Evolutionary conservation across 768 basidiomycete species (phyloP).

Genomic region (Leccinum boreale): DNA sequence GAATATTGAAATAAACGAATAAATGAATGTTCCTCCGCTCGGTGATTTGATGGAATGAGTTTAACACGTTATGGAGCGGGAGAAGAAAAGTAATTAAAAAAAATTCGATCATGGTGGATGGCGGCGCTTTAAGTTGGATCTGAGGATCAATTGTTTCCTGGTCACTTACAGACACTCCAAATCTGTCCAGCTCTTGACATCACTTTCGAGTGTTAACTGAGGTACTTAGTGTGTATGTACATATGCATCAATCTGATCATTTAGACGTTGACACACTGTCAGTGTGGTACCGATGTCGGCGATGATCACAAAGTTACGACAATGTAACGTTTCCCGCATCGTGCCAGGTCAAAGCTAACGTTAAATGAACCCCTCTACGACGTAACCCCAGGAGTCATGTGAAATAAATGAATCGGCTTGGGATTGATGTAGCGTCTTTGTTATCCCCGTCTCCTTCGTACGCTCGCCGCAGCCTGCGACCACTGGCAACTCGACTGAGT

Average conservation of each 20-base stretch:
- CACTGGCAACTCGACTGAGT: constrained; percentile 7
- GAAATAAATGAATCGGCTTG: constrained; percentile 10
- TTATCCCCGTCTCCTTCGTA: constrained; percentile 6
- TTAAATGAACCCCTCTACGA: constrained; percentile 23
- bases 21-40: not conserved
- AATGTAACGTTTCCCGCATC: constrained; percentile 1
- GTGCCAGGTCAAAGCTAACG: constrained; percentile 7
- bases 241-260: not conserved
- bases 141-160: too few species aligned
- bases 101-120: not conserved
- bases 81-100: not conserved
- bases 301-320: not conserved
- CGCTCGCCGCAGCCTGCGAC: not conserved
- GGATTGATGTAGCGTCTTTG: not conserved
- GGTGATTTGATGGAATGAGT: not conserved
- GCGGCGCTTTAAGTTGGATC: too few species aligned
- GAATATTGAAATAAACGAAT: too few species aligned
- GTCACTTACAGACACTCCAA: too few species aligned
- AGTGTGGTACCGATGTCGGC: not conserved
- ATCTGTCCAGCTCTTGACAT: not conserved
- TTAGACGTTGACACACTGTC: not conserved
- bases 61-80: not conserved
- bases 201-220: not conserved
- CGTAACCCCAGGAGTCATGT: constrained; percentile 5
- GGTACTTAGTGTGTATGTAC: not conserved